A percentile compares a stretch with the other conserved stretches of the same genome.
These are phyloP conservation scores for Knufia fluminis DNA, from an alignment of 2,329 filamentous ascomycete genomes.

Conservation along the genomic window DNA sequence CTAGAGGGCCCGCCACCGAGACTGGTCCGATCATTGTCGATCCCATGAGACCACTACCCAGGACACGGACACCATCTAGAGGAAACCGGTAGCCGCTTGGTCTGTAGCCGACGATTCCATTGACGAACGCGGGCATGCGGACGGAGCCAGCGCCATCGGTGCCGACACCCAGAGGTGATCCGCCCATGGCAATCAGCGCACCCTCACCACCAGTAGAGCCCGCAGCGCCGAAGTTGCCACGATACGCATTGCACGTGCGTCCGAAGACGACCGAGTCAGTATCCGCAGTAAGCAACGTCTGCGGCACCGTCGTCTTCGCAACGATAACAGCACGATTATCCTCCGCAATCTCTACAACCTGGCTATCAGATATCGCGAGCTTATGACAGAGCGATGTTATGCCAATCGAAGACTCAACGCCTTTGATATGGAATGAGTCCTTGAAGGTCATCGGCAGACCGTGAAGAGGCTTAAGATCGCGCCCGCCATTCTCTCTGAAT, in stretches of 20 bases:
- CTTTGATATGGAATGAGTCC: constrained; percentile 22
- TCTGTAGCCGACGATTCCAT: constrained; percentile 30
- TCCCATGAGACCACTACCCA: background rate
- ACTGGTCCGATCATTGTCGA: background rate
- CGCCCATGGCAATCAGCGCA: constrained; percentile 43
- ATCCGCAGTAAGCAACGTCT: constrained; percentile 25
- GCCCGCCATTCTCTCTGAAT: background rate
- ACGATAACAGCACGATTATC: constrained; percentile 26
- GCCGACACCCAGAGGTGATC: constrained; percentile 46
- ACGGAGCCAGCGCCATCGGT: constrained; percentile 43
- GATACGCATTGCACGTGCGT: constrained; percentile 44
- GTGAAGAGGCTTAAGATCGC: constrained; percentile 28
- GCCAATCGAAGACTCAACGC: constrained; percentile 19
- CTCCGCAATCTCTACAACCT: constrained; percentile 22
- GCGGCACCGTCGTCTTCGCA: constrained; percentile 25
- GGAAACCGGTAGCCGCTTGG: constrained; percentile 5
- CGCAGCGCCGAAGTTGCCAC: constrained; percentile 41
- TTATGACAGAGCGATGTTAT: constrained; percentile 23
- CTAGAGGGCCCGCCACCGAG: background rate
- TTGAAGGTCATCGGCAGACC: constrained; percentile 45
- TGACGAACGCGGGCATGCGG: constrained; percentile 29
- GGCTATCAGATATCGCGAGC: constrained; percentile 20
- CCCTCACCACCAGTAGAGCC: constrained; percentile 50
- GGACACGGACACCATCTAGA: background rate
- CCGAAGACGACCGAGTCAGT: constrained; percentile 25